phyloP scores from a whole-genome alignment of 768 basidiomycete genomes.

The Kwoniella europaea region DNA sequence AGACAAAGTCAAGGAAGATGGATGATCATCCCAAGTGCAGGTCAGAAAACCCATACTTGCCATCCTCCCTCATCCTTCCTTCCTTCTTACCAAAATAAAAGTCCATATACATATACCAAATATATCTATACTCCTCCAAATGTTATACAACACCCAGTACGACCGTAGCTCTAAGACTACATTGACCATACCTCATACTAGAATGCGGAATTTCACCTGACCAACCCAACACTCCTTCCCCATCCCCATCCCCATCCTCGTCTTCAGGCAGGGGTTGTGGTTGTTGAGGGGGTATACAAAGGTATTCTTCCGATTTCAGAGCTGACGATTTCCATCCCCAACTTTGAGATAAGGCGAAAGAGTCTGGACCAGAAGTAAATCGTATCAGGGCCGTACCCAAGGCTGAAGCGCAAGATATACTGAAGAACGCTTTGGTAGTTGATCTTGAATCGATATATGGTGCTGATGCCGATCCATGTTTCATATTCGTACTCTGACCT shows the following conservation, averaged over 20 bases:
- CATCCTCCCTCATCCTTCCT: background rate
- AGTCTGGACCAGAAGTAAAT: constrained; percentile 84
- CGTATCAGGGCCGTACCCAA: constrained; percentile 80
- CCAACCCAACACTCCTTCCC: constrained; percentile 60
- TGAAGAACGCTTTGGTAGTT: constrained; percentile 70
- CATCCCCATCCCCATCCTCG: constrained; percentile 2
- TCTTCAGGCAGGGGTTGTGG: background rate
- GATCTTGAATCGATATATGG: constrained; percentile 43
- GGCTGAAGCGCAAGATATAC: constrained; percentile 77
- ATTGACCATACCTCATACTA: constrained; percentile 52
- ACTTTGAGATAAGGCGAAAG: constrained; percentile 80
- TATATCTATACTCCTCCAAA: background rate
- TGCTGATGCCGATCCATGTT: background rate
- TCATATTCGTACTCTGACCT: no score
- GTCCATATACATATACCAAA: background rate
- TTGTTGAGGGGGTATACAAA: constrained; percentile 39
- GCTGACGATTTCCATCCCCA: constrained; percentile 89
- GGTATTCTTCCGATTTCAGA: constrained; percentile 63
- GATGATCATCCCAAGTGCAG: background rate
- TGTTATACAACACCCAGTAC: constrained; percentile 73
- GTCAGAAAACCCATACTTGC: background rate
- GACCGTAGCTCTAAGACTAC: constrained; percentile 77
- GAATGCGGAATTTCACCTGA: constrained; percentile 55
- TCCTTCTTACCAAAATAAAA: background rate
- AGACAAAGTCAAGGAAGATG: background rate